Percentiles rank a stretch among this genome's conserved stretches.
These are phyloP conservation scores for Fusarium continuum DNA, from an alignment of 2,329 filamentous ascomycete species.

Conservation along the genomic window DNA sequence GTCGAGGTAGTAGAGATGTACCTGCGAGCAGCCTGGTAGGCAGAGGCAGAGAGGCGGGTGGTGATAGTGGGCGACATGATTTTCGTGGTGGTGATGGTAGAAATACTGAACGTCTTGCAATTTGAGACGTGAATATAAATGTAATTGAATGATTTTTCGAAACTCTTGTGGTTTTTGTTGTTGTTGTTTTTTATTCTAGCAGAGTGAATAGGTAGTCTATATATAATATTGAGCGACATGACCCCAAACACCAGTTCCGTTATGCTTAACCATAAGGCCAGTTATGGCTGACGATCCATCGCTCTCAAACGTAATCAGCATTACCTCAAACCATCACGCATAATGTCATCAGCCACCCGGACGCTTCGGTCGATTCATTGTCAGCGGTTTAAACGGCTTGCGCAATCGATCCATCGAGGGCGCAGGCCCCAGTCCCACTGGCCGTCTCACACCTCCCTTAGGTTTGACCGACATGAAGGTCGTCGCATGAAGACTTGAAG, in stretches of 20 bases:
- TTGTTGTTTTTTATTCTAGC: neutral
- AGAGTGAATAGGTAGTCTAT: neutral
- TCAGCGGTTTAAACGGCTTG: slow-evolving; percentile 67
- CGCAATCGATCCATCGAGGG: slow-evolving; percentile 60
- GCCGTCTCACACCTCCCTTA: slow-evolving; percentile 54
- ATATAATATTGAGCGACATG: slow-evolving; percentile 12
- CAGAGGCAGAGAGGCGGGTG: slow-evolving; percentile 29
- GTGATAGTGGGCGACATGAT: slow-evolving; percentile 35
- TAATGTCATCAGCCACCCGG: slow-evolving; percentile 30
- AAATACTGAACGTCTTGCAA: neutral
- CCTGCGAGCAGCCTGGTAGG: slow-evolving; percentile 17
- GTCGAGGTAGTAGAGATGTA: slow-evolving; percentile 39
- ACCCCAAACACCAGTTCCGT: slow-evolving; percentile 9
- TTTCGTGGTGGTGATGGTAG: neutral
- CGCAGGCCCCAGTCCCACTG: slow-evolving; percentile 56
- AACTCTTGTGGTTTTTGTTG: no score
- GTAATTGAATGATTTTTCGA: neutral
- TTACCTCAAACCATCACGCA: slow-evolving; percentile 5
- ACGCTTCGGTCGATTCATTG: slow-evolving; percentile 55
- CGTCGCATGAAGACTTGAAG: slow-evolving; percentile 61
- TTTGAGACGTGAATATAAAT: neutral
- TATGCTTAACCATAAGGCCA: slow-evolving; percentile 40
- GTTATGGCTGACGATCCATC: slow-evolving; percentile 2
- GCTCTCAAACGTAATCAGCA: slow-evolving; percentile 5
- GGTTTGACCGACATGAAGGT: slow-evolving; percentile 56